These are phyloP conservation scores for Hypoxylon trugodes DNA, from an alignment of 495 filamentous ascomycete genomes.

Conservation along the genomic window DNA sequence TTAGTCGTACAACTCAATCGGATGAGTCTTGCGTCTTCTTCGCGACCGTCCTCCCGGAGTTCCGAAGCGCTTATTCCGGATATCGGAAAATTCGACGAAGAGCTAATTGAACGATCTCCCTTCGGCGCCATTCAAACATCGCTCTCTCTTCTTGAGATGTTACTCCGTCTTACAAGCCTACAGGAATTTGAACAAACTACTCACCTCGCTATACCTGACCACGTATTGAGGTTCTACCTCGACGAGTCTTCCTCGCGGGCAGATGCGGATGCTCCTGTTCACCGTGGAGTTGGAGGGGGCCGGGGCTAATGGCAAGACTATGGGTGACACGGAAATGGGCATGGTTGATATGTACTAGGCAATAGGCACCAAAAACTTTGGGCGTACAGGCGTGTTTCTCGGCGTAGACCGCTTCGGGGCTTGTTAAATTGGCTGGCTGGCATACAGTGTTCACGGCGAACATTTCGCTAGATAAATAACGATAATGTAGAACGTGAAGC, in stretches of 20 bases:
- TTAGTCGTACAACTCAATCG: slow-evolving; percentile 52
- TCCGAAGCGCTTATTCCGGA: slow-evolving; percentile 16
- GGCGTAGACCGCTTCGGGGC: too few relatives aligned
- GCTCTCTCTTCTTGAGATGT: slow-evolving; percentile 91
- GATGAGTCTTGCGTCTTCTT: slow-evolving; percentile 47
- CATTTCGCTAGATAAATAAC: too few relatives aligned
- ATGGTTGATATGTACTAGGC: too few relatives aligned
- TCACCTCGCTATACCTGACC: slow-evolving; percentile 93
- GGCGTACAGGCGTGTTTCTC: too few relatives aligned
- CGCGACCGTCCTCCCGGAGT: slow-evolving; percentile 30
- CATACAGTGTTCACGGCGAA: too few relatives aligned
- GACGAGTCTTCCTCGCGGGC: slow-evolving; percentile 68
- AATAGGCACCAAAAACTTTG: neutral
- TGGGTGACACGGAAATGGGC: too few relatives aligned
- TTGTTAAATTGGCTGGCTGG: too few relatives aligned
- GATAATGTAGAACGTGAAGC: too few relatives aligned
- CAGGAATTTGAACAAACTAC: slow-evolving; percentile 96
- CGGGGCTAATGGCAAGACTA: neutral
- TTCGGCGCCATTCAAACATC: slow-evolving; percentile 74
- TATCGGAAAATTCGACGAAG: slow-evolving; percentile 3
- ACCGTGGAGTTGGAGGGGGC: slow-evolving; percentile 6
- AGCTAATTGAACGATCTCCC: slow-evolving; percentile 46
- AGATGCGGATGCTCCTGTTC: slow-evolving; percentile 20
- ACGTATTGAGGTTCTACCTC: slow-evolving; percentile 93
- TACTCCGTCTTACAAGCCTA: slow-evolving; percentile 90